Percentiles rank a stretch among this genome's conserved stretches.
Evolutionary conservation across 2,329 filamentous ascomycete genomes (phyloP).

Genomic region (Aureobasidium sp.): DNA sequence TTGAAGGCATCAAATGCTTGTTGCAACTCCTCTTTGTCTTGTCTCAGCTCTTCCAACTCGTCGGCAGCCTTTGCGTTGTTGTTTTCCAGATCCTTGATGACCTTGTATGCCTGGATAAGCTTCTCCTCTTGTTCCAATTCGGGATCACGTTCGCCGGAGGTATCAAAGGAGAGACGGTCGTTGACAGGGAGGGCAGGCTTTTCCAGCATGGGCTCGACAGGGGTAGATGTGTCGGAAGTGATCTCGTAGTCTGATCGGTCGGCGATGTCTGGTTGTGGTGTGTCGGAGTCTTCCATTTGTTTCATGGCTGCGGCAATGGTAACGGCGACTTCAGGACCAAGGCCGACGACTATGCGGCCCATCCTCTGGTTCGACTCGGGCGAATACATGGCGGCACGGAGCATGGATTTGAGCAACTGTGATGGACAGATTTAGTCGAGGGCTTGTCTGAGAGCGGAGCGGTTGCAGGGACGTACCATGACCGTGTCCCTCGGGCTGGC

Average conservation of each 20-base stretch:
- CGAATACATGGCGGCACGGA: slow-evolving; percentile 39
- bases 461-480: slow-evolving; percentile 19
- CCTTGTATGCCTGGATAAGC: slow-evolving; percentile 39
- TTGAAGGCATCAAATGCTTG: slow-evolving; percentile 40
- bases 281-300: slow-evolving; percentile 25
- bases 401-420: slow-evolving; percentile 39
- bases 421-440: background rate
- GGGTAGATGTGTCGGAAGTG: slow-evolving; percentile 14
- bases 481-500: slow-evolving; percentile 29
- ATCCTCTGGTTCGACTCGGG: slow-evolving; percentile 40
- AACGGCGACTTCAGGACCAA: slow-evolving; percentile 29
- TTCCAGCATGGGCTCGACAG: background rate
- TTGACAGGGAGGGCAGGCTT: background rate
- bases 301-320: slow-evolving; percentile 33
- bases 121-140: slow-evolving; percentile 43
- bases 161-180: slow-evolving; percentile 2
- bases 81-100: slow-evolving; percentile 34
- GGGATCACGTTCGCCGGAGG: slow-evolving; percentile 29
- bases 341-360: slow-evolving; percentile 30
- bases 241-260: slow-evolving; percentile 20
- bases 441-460: background rate
- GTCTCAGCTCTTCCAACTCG: slow-evolving; percentile 34
- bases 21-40: slow-evolving; percentile 36
- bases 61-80: slow-evolving; percentile 32
- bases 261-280: slow-evolving; percentile 19